Evolutionary conservation across 352 stramenopile genomes (phyloP).

Genomic region (Phytophthora podocarpi): DNA sequence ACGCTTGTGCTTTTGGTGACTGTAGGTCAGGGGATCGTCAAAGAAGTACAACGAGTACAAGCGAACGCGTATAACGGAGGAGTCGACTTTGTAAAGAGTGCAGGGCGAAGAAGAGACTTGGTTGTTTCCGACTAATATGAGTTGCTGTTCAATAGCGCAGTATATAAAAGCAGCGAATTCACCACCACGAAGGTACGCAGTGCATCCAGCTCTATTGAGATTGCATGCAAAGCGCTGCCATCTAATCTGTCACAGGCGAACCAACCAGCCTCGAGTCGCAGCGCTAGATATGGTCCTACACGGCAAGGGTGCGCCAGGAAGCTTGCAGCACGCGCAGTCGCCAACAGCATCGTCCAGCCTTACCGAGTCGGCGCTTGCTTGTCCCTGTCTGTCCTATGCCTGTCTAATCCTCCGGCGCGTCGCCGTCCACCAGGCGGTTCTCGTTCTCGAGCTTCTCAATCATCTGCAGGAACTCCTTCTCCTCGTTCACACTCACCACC

Average conservation of each 20-base stretch:
- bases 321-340: conserved; percentile 10
- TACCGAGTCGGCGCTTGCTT: conserved; percentile 5
- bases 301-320: conserved; percentile 6
- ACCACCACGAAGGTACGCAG: conserved; percentile 27
- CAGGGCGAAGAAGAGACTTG: background rate
- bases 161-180: conserved; percentile 35
- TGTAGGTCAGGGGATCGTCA: conserved; percentile 61
- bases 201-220: conserved; percentile 37
- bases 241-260: conserved; percentile 23
- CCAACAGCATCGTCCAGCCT: conserved; percentile 9
- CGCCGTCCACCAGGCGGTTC: conserved; percentile 98
- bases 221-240: conserved; percentile 23
- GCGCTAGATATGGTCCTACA: conserved; percentile 3
- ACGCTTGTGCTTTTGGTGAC: background rate
- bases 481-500: conserved; percentile 98
- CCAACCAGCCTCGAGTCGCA: conserved; percentile 13
- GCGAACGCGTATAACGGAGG: conserved; percentile 54
- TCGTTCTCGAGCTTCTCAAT: conserved; percentile 99
- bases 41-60: conserved; percentile 89
- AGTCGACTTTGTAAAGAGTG: conserved; percentile 43
- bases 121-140: conserved; percentile 4
- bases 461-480: conserved; percentile 99
- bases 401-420: conserved; percentile 95
- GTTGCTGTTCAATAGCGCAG: background rate
- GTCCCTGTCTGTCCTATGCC: conserved; percentile 7